Evolutionary conservation across 139 green algal genomes (phyloP), one percentile per base, ranked within the genome.

Genomic region (Closterium sp.): DNA sequence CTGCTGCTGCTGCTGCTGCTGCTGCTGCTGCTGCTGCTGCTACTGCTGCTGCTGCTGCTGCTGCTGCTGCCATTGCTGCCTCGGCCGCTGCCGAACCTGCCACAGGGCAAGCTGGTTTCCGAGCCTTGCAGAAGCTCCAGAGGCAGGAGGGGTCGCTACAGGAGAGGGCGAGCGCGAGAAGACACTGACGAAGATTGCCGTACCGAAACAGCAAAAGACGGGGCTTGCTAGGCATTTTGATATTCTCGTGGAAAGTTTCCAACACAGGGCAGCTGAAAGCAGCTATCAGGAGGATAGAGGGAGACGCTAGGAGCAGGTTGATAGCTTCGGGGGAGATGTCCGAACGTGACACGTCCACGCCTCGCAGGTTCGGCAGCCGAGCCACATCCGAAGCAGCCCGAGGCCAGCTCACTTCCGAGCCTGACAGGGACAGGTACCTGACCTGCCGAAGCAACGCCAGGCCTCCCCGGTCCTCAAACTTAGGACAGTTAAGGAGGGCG

Each of bases 341-440:
- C 12, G 84, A 85, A 19, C 85, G 33, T 25, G 90, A 93, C 9
- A 93, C 85, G 76, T 93, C 90, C 8, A 93, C 1, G 30, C 23
- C 90, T 21, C 34, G 69, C 19, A 93, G 34, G 34, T 93, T 93
- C 28, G 90, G 84, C 34, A 93, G 23, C 36, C n/a, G 35, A 30
- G 30, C 28, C 89, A 38, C 89, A 2, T 36, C 81, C 34, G 89
- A 35, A 12, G 34, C 87, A 25, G 36, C 87, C 32, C 23, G 31
- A 35, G 12, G 81, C 87, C 87, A 91, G 32, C 30, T 28, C 32
- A 91, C 87, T 16, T n/a, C 81, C 21, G 87, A 91, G 16, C 87
- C 87, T 83, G 87, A 35, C 33, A 91, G 34, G 1, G 87, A 91
- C 33, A 91, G 35, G 19, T 38, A n/a, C 25, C 33, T 8, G 32